Conservation (phyloP, 768 basidiomycete genomes). For the Lactifluus piperatus region DNA sequence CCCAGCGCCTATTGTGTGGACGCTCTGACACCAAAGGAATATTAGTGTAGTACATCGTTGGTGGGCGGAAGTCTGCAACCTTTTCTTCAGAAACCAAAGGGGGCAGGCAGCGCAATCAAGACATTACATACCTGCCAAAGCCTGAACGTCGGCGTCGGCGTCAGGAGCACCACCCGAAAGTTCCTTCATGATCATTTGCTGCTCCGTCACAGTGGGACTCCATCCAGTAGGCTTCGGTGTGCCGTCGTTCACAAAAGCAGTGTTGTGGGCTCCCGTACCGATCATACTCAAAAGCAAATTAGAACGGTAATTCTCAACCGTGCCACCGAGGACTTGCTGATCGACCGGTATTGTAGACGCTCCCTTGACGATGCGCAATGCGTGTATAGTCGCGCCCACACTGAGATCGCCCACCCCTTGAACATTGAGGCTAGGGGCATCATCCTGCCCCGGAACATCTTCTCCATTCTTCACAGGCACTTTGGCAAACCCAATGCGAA, state of each 20-base stretch:
- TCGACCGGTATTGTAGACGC: conserved; percentile 87
- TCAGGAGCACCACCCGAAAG: conserved; percentile 69
- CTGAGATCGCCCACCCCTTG: conserved; percentile 81
- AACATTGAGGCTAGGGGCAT: conserved; percentile 55
- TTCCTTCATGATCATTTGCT: conserved; percentile 96
- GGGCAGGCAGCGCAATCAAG: background rate
- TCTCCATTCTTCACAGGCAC: conserved; percentile 87
- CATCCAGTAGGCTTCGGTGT: conserved; percentile 55
- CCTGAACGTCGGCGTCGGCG: conserved; percentile 76
- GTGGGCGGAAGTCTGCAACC: conserved; percentile 73
- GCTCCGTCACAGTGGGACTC: conserved; percentile 75
- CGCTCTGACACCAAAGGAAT: conserved; percentile 88
- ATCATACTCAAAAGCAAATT: conserved; percentile 88
- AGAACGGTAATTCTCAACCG: conserved; percentile 90
- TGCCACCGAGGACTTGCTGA: conserved; percentile 86
- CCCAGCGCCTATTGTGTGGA: conserved; percentile 81
- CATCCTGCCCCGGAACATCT: conserved; percentile 53
- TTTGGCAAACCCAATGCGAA: conserved; percentile 94
- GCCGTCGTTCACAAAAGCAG: conserved; percentile 47
- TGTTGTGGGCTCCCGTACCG: conserved; percentile 58
- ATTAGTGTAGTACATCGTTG: conserved; percentile 92
- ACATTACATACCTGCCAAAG: conserved; percentile 63
- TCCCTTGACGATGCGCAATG: conserved; percentile 82
- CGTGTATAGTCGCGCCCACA: conserved; percentile 83
- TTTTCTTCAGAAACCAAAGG: background rate